Base-by-base conservation (phyloP, 768 basidiomycete genomes). In the Kwoniella mangroviensis region DNA sequence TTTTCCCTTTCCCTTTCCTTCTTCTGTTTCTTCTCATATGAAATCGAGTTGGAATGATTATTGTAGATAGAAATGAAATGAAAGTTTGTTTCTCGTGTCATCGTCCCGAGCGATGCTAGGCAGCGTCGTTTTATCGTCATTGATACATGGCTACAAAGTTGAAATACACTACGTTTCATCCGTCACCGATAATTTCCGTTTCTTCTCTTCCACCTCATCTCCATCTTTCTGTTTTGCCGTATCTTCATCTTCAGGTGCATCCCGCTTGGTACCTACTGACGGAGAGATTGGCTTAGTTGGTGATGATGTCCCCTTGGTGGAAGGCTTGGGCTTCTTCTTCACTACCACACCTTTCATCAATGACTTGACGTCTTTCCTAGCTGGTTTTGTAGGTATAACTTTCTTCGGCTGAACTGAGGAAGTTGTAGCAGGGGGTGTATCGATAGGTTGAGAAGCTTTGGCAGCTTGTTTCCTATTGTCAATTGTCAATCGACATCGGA, bases 341-440 rank as follows among this genome's bases (percentile, higher is more conserved):
- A 83, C 81, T 9, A 81, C 77, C 11, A 82, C 72, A 13, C 82
- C 82, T 61, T 82, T 83, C 66, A 83, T 65, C 49, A 83, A 65
- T 5, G 70, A 73, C 66, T 81, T 81, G 45, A 83, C 77, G 43
- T 80, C 77, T 63, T 79, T 81, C 73, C 77, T 79, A 51, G 75
- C 72, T 26, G 78, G 63, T 72, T 79, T 81, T 5, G 64, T 66
- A 11, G 76, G 71, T n/a, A 74, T 7, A 6, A 34, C 24, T 28
- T 64, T 73, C 61, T 73, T 71, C 11, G 69, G 52, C 12, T 68
- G 28, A 28, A 34, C 22, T 17, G 73, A 34, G 9, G 76, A 63
- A 17, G 61, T 19, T 19, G 41, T 21, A 17, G 66, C 9, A 28
- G 67, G 52, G 1, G 54, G 28, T 34, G n/a, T n/a, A n/a, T 54